These are phyloP conservation scores for Auriculariales sp. DNA, from an alignment of 768 basidiomycete species.

Conservation along the genomic window DNA sequence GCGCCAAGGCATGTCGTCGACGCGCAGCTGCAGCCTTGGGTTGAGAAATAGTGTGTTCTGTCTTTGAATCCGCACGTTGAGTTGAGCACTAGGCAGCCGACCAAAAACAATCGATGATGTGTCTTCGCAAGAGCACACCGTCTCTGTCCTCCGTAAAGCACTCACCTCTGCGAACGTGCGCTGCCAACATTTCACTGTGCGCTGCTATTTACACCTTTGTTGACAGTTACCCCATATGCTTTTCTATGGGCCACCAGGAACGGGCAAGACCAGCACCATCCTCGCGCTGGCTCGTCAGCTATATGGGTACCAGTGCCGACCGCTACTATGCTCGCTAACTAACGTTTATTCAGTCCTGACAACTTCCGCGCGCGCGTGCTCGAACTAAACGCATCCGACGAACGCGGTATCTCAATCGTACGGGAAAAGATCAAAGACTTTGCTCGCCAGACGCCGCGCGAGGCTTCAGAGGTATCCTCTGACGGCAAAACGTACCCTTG, in stretches of 20 bases:
- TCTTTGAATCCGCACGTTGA: conserved; percentile 1
- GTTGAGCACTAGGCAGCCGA: conserved; percentile 36
- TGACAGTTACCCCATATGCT: conserved; percentile 92
- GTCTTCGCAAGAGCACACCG: conserved; percentile 92
- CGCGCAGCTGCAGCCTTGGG: conserved; percentile 77
- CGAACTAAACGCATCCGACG: conserved; percentile 96
- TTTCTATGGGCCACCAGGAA: conserved; percentile 98
- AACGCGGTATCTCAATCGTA: conserved; percentile 92
- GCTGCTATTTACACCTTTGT: background rate
- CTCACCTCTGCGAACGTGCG: conserved; percentile 82
- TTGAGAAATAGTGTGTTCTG: conserved; percentile 83
- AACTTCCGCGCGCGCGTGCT: conserved; percentile 87
- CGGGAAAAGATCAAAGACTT: conserved; percentile 98
- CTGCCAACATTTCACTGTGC: background rate
- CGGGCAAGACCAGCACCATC: conserved; percentile 97
- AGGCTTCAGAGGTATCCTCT: conserved; percentile 56
- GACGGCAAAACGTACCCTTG: conserved; percentile 82
- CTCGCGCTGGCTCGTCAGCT: conserved; percentile 86
- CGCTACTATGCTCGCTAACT: background rate
- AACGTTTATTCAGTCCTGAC: conserved; percentile 50
- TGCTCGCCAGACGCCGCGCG: conserved; percentile 79
- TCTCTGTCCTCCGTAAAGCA: conserved; percentile 82
- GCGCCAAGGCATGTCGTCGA: conserved; percentile 25
- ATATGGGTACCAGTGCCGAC: conserved; percentile 55
- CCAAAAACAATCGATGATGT: conserved; percentile 98